phyloP scores from a whole-genome alignment of 192 early-diverging fungal species.

The Backusella morwellensis region DNA sequence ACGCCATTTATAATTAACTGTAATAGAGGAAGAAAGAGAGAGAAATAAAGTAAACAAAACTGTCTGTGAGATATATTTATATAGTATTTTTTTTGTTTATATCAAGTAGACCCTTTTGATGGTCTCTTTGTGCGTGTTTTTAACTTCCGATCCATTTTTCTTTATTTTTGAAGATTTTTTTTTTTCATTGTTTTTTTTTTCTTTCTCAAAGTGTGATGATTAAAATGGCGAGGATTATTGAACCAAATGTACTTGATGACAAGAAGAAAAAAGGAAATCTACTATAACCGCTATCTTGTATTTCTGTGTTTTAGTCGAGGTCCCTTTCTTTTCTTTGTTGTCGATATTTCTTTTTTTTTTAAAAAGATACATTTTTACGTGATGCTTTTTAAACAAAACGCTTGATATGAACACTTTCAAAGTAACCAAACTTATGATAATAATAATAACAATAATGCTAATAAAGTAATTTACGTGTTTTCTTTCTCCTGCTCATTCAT shows the following conservation, averaged over 20 bases:
- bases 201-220: background rate
- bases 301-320: background rate
- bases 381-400: constrained; percentile 3
- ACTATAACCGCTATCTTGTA: background rate
- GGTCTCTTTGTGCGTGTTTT: background rate
- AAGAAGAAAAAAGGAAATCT: too few relatives aligned
- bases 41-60: background rate
- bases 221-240: background rate
- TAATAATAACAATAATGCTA: too few relatives aligned
- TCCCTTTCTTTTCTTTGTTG: background rate
- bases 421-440: background rate
- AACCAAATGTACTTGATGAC: background rate
- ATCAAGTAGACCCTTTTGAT: background rate
- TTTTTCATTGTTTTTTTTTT: background rate
- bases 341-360: background rate
- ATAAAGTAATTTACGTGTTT: background rate
- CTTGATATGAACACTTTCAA: constrained; percentile 1
- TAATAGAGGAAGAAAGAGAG: background rate
- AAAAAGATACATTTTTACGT: background rate
- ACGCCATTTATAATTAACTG: background rate
- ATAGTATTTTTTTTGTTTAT: background rate
- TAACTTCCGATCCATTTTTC: background rate
- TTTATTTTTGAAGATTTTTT: background rate
- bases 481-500: background rate
- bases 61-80: background rate